Base-by-base conservation (phyloP, 495 filamentous ascomycete species). In the Trichoderma orchidacearum region DNA sequence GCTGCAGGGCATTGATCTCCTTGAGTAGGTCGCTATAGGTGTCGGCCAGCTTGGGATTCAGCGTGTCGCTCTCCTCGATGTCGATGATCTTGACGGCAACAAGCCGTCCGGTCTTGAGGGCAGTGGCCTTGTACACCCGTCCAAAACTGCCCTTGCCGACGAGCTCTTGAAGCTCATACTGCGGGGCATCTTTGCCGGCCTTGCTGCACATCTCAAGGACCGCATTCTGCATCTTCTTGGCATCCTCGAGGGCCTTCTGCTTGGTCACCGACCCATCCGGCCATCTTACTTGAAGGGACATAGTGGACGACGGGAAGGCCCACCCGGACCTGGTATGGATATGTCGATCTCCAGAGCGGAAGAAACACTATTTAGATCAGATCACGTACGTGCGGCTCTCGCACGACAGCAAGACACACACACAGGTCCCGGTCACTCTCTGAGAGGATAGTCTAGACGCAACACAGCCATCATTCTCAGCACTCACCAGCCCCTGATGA, bases 61-160 rank as follows among this genome's bases (percentile, higher is more conserved):
- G 68, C 13, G 85, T 77, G 69, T 97, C 93, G 52, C 83, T 75
- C 51, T 86, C 84, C 64, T 98, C 93, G n/a, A 96, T 85, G 64
- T 96, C 89, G 64, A 96, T 84, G 57, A 96, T 91, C 66, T 98
- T 98, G 66, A 98, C 83, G 4, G 94, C 94, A 3, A 96, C 89
- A 21, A 92, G 65, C 18, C 77, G 68, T 25, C 80, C 76, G n/a
- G 78, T 72, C 48, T 69, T 75, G 70, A 69, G 70, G 68, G 73
- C 84, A 58, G 63, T 82, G 29, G 67, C 89, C 69, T 93, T 95
- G 76, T 91, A 98, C 8, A 98, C 93, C 32, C 91, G 84, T 17
- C 93, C 94, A 70, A 89, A 97, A 4, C 85, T 84, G n/a, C 93
- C 93, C 68, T 96, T 97, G 18, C 93, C 93, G 58, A 96, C 92